Conservation (phyloP, 2,329 filamentous ascomycete species). For the Neopestalotiopsis clavispora region DNA sequence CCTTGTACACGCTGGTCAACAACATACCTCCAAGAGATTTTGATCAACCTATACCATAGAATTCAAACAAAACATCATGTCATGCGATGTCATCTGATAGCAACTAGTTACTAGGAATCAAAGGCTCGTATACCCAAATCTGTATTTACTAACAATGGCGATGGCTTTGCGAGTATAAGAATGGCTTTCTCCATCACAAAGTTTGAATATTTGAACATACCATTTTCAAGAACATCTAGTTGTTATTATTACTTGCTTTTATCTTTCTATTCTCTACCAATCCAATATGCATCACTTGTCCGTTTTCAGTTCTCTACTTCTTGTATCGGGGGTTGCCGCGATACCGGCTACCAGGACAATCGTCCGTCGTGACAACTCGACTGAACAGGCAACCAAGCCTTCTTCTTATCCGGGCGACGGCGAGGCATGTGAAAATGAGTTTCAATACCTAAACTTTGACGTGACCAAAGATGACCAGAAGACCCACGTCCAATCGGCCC, state of each 20-base stretch:
- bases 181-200: background rate
- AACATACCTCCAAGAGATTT: background rate
- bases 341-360: background rate
- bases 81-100: background rate
- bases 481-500: too few relatives aligned
- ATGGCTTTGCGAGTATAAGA: background rate
- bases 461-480: background rate
- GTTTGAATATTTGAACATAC: background rate
- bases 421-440: background rate
- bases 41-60: background rate
- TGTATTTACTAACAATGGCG: background rate
- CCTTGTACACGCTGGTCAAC: background rate
- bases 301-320: background rate
- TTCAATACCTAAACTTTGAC: background rate
- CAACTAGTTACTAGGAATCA: background rate
- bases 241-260: background rate
- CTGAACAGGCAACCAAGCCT: too few relatives aligned
- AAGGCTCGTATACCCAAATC: background rate
- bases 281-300: background rate
- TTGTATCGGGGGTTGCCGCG: background rate
- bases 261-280: background rate
- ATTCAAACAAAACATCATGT: background rate
- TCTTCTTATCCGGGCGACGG: background rate
- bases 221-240: background rate
- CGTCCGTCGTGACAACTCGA: background rate